Conservation (phyloP, 345 rosid genomes). For the Dipteronia dyeriana region DNA sequence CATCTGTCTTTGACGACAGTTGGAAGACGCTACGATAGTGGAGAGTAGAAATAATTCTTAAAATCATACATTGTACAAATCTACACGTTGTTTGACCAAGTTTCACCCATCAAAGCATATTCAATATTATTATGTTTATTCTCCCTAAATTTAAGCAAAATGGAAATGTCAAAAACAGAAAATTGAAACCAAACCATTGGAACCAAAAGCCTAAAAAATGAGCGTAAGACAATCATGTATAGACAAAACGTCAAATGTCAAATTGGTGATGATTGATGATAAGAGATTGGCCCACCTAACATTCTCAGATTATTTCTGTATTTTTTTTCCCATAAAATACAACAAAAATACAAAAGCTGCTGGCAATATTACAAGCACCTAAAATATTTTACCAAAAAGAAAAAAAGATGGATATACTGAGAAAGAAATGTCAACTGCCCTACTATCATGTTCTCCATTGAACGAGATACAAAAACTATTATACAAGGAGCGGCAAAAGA, state of each 20-base stretch:
- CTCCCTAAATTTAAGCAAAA: no score
- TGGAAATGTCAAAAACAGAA: no score
- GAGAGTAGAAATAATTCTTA: no score
- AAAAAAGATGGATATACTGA: conserved; percentile 22
- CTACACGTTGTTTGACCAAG: no score
- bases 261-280: background rate
- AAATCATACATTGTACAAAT: no score
- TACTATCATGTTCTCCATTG: conserved; percentile 36
- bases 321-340: conserved; percentile 44
- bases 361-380: conserved; percentile 46
- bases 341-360: conserved; percentile 50
- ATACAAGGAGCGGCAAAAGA: conserved; percentile 46
- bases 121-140: no score
- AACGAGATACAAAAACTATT: conserved; percentile 54
- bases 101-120: no score
- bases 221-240: background rate
- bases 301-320: conserved; percentile 50
- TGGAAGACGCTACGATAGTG: no score
- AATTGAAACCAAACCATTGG: no score
- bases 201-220: no score
- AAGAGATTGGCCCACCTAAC: conserved; percentile 5
- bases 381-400: conserved; percentile 15
- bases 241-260: no score
- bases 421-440: conserved; percentile 34
- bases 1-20: background rate